phyloP scores from a whole-genome alignment of 768 basidiomycete genomes.

The Podaxis sp. region DNA sequence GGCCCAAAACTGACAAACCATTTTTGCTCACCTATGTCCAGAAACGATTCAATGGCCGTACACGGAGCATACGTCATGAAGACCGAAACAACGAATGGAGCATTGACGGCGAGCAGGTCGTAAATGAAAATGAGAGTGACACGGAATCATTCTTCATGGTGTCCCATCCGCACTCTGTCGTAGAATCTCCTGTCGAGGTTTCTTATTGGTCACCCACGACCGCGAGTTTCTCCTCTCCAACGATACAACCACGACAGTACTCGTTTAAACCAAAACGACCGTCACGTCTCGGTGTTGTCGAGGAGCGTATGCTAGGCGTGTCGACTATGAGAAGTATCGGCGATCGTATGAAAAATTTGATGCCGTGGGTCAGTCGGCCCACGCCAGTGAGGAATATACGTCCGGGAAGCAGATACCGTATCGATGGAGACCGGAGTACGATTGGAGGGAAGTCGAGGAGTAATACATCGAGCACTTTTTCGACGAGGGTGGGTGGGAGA shows the following conservation, averaged over 20 bases:
- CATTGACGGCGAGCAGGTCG: conserved; percentile 15
- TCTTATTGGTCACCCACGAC: conserved; percentile 6
- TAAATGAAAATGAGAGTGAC: neutral
- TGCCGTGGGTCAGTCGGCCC: conserved; percentile 5
- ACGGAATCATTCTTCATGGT: conserved; percentile 12
- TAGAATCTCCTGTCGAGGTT: neutral
- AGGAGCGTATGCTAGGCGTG: neutral
- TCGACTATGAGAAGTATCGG: neutral
- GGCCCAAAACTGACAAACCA: neutral
- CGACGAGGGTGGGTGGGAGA: neutral
- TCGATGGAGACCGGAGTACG: neutral
- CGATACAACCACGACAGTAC: neutral
- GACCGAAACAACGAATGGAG: conserved; percentile 8
- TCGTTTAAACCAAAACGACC: neutral
- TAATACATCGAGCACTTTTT: conserved; percentile 1
- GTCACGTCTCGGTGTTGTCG: neutral
- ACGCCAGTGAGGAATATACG: neutral
- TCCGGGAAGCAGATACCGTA: neutral
- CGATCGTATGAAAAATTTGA: conserved; percentile 1
- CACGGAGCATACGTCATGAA: conserved; percentile 10
- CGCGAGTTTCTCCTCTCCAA: neutral
- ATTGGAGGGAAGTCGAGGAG: neutral
- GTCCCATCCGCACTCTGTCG: neutral
- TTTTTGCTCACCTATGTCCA: neutral
- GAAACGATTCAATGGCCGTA: conserved; percentile 1